Evolutionary conservation across 2,329 filamentous ascomycete species (phyloP), one percentile per base, ranked within the genome.

Genomic region (Anthostomella pinea): DNA sequence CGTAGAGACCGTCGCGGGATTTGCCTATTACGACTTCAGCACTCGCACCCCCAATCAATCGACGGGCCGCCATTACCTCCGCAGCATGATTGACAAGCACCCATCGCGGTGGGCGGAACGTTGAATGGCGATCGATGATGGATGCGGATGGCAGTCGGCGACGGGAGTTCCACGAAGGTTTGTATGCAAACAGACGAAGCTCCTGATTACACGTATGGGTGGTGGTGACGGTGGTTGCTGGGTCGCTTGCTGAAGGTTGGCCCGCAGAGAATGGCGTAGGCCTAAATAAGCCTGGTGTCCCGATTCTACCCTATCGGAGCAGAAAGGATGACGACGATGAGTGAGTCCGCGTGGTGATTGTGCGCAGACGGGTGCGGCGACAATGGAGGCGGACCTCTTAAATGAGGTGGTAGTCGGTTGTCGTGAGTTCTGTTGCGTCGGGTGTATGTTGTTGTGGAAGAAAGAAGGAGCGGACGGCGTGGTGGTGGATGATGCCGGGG

Each of bases 1-100:
- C 87, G 63, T 91, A 90, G 48, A 88, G 75, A 51, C 81, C 83
- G 75, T 91, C 86, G 65, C 83, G 83, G 65, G 84, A 79, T 68
- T 83, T 85, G 59, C 82, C 85, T 85, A 43, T 25, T 38, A 41
- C 30, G n/a, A 19, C 39, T 56, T 67, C 46, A 67, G 60, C 46
- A 48, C 34, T 34, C 47, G 18, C 24, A 19, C 35, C 27, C 22
- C 32, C 11, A 32, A 20, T 19, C 30, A 33, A 26, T 33, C 34
- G 24, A 37, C 38, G 30, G 33, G 34, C 24, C 31, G 39, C 25
- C 13, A 30, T 13, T 59, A 62, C 60, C 59, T 58, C 59, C 55
- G 51, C 59, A 63, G 45, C 60, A 60, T 46, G 57, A 60, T 48
- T 58, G 56, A 48, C 58, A 61, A 48, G 46, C 54, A 54, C 57